phyloP scores from a whole-genome alignment of 2,329 filamentous ascomycete species.

The Stachybotrys elegans region DNA sequence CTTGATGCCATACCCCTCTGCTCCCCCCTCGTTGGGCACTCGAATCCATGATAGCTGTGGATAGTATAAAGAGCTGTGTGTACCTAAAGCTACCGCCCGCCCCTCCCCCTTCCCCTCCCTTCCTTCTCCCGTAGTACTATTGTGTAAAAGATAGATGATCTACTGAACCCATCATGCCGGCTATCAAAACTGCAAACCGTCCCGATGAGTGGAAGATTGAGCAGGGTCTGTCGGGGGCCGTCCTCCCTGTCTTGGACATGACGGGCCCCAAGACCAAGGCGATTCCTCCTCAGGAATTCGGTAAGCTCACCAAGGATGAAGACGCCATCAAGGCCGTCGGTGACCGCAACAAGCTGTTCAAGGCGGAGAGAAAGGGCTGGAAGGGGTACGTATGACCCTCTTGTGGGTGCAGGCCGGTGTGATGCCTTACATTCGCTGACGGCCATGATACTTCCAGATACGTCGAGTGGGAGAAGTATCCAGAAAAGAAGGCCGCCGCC shows the following conservation, averaged over 20 bases:
- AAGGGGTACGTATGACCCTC: slow-evolving; percentile 19
- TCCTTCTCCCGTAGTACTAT: no score
- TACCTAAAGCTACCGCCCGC: no score
- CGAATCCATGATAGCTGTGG: no score
- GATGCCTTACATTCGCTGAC: not conserved
- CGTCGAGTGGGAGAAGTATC: slow-evolving; percentile 66
- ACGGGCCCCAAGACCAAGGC: slow-evolving; percentile 28
- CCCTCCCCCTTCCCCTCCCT: no score
- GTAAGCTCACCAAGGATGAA: slow-evolving; percentile 31
- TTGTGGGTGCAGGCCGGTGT: not conserved
- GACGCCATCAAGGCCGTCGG: slow-evolving; percentile 34
- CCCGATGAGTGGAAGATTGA: slow-evolving; percentile 51
- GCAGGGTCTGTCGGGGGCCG: slow-evolving; percentile 41
- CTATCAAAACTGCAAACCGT: slow-evolving; percentile 15
- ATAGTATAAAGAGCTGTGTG: no score
- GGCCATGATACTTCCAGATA: no score
- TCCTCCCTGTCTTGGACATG: slow-evolving; percentile 42
- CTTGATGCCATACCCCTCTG: no score
- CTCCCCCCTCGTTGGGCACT: no score
- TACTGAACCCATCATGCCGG: no score
- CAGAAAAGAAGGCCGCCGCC: slow-evolving; percentile 59
- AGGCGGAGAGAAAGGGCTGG: slow-evolving; percentile 25
- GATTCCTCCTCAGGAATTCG: slow-evolving; percentile 20
- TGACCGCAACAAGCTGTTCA: slow-evolving; percentile 23
- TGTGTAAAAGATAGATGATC: no score